Evolutionary conservation across 345 rosid species (phyloP).

Genomic region (Eucalyptus albens): DNA sequence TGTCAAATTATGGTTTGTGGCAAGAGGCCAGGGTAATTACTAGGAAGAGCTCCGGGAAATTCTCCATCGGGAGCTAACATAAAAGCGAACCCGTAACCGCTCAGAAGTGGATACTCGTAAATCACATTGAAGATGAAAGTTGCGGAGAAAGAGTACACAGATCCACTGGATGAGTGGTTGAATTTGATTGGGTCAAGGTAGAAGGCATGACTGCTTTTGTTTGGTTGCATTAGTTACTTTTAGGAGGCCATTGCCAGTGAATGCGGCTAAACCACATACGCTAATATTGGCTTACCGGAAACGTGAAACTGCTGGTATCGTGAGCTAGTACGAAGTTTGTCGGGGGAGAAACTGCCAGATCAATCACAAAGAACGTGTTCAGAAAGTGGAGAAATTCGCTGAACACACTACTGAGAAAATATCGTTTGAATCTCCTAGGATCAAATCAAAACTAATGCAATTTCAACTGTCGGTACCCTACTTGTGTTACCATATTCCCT

Average conservation of each 20-base stretch:
- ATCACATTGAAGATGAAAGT: neutral
- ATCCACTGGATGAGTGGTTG: neutral
- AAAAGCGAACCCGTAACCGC: neutral
- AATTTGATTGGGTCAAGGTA: neutral
- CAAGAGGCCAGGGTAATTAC: too few species aligned
- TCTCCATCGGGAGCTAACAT: neutral
- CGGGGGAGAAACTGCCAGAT: neutral
- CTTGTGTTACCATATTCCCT: neutral
- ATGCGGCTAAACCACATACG: neutral
- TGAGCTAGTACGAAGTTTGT: neutral
- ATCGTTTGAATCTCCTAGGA: neutral
- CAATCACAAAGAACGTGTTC: neutral
- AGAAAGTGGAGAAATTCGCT: neutral
- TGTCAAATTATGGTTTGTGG: neutral
- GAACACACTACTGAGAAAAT: neutral
- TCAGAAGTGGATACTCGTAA: neutral
- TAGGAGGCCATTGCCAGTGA: neutral
- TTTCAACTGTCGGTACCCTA: neutral
- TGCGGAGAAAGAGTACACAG: neutral
- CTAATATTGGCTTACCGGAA: neutral
- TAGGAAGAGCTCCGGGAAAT: too few species aligned
- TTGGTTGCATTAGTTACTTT: neutral
- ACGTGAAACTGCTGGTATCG: neutral
- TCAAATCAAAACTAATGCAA: neutral
- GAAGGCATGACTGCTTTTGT: neutral